These are phyloP conservation scores for Nitzschia palea DNA, from an alignment of 108 stramenopile species.

Conservation along the genomic window DNA sequence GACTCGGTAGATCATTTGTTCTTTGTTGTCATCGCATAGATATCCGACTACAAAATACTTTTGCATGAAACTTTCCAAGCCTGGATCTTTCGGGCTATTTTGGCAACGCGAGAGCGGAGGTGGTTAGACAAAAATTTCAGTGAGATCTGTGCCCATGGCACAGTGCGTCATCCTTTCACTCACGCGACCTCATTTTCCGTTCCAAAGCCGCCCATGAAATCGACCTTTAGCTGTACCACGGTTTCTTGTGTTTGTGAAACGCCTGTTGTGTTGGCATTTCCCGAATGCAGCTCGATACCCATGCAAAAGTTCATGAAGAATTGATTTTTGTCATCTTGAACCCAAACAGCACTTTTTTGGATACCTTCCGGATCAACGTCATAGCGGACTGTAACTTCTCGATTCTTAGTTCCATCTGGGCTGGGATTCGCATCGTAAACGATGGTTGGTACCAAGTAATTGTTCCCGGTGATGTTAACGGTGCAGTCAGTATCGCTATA, in stretches of 20 bases:
- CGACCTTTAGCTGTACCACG: background rate
- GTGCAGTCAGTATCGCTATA: constrained; percentile 2
- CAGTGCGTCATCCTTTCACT: background rate
- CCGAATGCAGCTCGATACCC: background rate
- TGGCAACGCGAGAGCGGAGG: background rate
- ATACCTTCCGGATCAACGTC: background rate
- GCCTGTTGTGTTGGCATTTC: background rate
- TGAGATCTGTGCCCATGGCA: too few relatives aligned
- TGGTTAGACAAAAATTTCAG: background rate
- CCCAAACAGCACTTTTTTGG: constrained; percentile 1
- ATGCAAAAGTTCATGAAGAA: constrained; percentile 6
- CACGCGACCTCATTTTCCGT: background rate
- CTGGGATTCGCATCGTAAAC: constrained; percentile 1
- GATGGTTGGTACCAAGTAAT: constrained; percentile 2
- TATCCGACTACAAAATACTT: constrained; percentile 5
- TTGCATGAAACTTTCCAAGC: background rate
- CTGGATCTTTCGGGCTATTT: constrained; percentile 2
- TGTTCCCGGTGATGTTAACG: background rate
- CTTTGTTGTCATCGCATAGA: constrained; percentile 7
- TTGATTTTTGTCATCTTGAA: background rate
- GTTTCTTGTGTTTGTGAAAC: background rate
- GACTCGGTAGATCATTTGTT: background rate
- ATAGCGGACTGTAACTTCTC: constrained; percentile 6
- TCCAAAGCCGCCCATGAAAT: background rate
- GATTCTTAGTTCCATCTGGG: background rate